Evolutionary conservation across 2,329 filamentous ascomycete genomes (phyloP).

Genomic region (Colletotrichum aenigma): DNA sequence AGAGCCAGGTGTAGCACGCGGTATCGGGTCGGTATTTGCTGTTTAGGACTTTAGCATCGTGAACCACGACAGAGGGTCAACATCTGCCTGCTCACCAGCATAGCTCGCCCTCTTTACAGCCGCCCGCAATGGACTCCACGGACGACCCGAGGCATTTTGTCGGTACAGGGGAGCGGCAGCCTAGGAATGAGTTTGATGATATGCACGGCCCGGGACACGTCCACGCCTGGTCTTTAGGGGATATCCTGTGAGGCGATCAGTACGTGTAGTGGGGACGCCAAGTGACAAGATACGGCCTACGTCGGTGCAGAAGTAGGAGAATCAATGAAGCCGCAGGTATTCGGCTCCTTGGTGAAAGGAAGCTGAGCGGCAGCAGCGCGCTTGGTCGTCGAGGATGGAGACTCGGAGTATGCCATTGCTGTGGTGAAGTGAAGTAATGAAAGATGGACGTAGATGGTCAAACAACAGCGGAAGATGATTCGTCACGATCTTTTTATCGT

Average conservation of each 20-base stretch:
- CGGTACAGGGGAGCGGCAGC: background rate
- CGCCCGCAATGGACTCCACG: background rate
- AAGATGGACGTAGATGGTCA: background rate
- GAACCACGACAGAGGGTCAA: accelerated
- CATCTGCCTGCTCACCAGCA: background rate
- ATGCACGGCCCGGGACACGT: background rate
- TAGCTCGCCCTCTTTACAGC: background rate
- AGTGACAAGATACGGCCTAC: accelerated
- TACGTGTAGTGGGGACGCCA: accelerated
- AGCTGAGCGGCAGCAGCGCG: background rate
- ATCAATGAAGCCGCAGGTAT: background rate
- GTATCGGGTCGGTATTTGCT: background rate
- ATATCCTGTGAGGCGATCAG: background rate
- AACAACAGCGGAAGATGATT: accelerated
- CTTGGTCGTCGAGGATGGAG: background rate
- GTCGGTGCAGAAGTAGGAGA: background rate
- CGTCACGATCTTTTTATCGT: background rate
- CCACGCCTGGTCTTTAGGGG: background rate
- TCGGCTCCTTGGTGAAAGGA: background rate
- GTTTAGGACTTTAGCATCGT: background rate
- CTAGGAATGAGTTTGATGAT: background rate
- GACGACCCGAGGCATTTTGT: background rate
- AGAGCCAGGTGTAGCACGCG: background rate
- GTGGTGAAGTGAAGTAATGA: background rate
- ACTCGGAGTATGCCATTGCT: background rate